phyloP scores from a whole-genome alignment of 805 yeast species.

The Suhomyces prunicola region DNA sequence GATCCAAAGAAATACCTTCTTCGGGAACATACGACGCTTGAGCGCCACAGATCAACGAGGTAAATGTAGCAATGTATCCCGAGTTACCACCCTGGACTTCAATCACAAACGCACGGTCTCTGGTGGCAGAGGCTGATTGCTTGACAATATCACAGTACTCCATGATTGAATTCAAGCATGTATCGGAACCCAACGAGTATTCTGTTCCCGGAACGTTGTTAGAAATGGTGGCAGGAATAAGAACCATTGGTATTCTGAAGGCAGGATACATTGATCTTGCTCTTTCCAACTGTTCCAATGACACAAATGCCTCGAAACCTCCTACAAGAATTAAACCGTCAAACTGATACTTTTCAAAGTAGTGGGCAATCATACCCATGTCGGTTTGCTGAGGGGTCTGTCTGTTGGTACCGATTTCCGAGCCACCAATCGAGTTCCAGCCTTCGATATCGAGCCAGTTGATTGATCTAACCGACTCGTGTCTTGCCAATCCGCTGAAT shows the following conservation, averaged over 20 bases:
- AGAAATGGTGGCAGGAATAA: constrained; percentile 93
- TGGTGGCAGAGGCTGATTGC: constrained; percentile 90
- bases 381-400: constrained; percentile 73
- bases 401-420: constrained; percentile 96
- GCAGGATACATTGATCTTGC: constrained; percentile 82
- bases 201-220: constrained; percentile 99
- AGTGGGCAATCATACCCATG: constrained; percentile 86
- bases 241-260: constrained; percentile 89
- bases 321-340: constrained; percentile 92
- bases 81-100: constrained; percentile 98
- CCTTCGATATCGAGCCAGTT: constrained; percentile 84
- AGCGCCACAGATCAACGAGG: constrained; percentile 87
- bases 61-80: constrained; percentile 87
- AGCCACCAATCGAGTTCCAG: constrained; percentile 90
- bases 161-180: constrained; percentile 88
- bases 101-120: constrained; percentile 92
- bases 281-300: constrained; percentile 75
- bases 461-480: constrained; percentile 74
- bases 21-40: constrained; percentile 91
- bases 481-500: constrained; percentile 85
- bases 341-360: constrained; percentile 82
- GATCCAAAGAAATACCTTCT: constrained; percentile 63
- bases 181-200: constrained; percentile 91
- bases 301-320: constrained; percentile 93
- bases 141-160: constrained; percentile 93